Percentiles rank a stretch among this genome's conserved stretches.
Evolutionary conservation across 306 rosid genomes (phyloP).

Genomic region (Corylus avellana): DNA sequence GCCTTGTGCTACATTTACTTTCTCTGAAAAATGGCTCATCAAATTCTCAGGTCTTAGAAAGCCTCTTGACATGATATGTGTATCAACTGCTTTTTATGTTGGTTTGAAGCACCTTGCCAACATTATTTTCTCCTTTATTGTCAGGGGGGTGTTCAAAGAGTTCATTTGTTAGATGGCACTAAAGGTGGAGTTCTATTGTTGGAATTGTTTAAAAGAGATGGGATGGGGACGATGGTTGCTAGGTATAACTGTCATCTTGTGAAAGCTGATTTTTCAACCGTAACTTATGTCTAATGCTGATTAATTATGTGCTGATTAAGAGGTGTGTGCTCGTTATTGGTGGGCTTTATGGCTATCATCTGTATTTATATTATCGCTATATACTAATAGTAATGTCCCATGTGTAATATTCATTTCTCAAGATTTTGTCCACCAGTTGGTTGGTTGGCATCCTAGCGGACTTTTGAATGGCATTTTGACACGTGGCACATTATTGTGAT

Average conservation of each 20-base stretch:
- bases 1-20: conserved; percentile 28
- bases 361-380: background rate
- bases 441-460: conserved; percentile 4
- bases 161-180: conserved; percentile 95
- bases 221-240: conserved; percentile 99
- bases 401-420: background rate
- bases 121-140: conserved; percentile 40
- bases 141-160: conserved; percentile 99
- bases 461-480: background rate
- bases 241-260: conserved; percentile 49
- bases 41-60: conserved; percentile 9
- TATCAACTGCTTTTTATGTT: conserved; percentile 32
- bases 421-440: background rate
- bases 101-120: conserved; percentile 34
- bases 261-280: background rate
- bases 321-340: background rate
- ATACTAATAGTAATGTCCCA: no score
- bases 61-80: conserved; percentile 18
- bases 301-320: background rate
- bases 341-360: background rate
- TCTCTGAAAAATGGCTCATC: conserved; percentile 15
- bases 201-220: conserved; percentile 96
- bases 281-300: background rate
- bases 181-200: conserved; percentile 83
- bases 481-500: background rate